Percentiles rank a stretch among this genome's conserved stretches.
Conservation (phyloP, 1,139 yeast species). For the Kodamaea anthophila region DNA sequence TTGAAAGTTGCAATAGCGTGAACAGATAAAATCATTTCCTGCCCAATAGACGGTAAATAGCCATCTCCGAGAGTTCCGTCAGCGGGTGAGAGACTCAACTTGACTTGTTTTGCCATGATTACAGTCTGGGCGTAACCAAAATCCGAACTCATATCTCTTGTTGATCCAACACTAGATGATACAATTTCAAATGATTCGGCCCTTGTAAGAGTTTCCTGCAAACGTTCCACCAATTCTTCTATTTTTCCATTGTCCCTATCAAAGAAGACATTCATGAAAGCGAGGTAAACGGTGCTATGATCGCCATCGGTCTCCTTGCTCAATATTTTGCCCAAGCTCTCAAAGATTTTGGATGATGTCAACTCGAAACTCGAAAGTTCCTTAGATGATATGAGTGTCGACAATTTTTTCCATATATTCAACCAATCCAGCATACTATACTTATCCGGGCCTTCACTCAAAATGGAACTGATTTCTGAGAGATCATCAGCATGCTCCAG, state of each 20-base stretch:
- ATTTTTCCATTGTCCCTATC: conserved; percentile 25
- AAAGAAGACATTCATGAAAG: conserved; percentile 47
- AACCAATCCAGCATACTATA: conserved; percentile 36
- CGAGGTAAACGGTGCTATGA: conserved; percentile 25
- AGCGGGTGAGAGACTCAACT: conserved; percentile 41
- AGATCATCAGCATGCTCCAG: conserved; percentile 17
- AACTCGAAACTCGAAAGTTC: conserved; percentile 70
- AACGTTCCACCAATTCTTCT: conserved; percentile 41
- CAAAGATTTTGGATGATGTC: conserved; percentile 60
- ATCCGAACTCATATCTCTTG: conserved; percentile 9
- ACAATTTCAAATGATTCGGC: conserved; percentile 71
- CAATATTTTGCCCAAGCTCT: conserved; percentile 39
- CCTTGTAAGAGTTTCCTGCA: conserved; percentile 73
- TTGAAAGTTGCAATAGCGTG: conserved; percentile 87
- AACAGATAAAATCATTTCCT: conserved; percentile 54
- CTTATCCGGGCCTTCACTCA: conserved; percentile 11
- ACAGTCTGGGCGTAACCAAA: conserved; percentile 35
- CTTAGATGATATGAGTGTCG: conserved; percentile 19
- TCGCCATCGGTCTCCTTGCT: conserved; percentile 20
- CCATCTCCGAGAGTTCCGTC: conserved; percentile 18
- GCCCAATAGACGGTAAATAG: conserved; percentile 26
- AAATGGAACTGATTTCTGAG: conserved; percentile 12
- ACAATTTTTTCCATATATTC: conserved; percentile 41
- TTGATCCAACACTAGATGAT: conserved; percentile 39
- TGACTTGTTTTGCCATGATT: conserved; percentile 68